A percentile compares a stretch with the other conserved stretches of the same genome.
Conservation (phyloP, 129 eudicot genomes). For the Flaveria sonorensis region DNA sequence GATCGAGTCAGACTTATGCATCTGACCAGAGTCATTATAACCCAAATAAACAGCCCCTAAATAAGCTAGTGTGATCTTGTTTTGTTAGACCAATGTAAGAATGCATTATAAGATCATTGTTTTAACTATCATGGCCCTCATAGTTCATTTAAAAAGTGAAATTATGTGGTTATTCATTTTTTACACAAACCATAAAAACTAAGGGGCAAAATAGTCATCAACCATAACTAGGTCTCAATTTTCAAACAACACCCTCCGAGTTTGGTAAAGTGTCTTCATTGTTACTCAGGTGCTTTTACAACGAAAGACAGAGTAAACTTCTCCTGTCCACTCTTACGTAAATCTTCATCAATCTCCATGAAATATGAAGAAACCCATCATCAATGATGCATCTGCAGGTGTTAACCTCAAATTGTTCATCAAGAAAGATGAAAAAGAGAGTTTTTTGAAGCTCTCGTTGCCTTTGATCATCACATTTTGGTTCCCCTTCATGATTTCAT, state of each 20-base stretch:
- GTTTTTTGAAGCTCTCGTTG: conserved; percentile 51
- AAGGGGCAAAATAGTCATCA: background rate
- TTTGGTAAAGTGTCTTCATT: background rate
- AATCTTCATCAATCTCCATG: conserved; percentile 21
- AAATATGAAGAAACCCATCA: conserved; percentile 55
- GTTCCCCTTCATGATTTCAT: conserved; percentile 65
- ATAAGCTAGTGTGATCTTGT: too few relatives aligned
- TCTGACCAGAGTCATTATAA: too few relatives aligned
- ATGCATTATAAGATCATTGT: too few relatives aligned
- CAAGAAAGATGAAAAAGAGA: conserved; percentile 36
- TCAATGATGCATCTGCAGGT: conserved; percentile 26
- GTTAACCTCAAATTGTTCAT: conserved; percentile 37
- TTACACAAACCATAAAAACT: background rate
- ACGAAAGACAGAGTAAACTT: conserved; percentile 32
- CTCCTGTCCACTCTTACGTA: conserved; percentile 35
- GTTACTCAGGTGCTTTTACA: background rate
- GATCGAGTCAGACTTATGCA: too few relatives aligned
- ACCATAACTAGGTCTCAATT: background rate
- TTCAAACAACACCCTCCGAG: conserved; percentile 2
- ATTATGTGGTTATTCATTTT: background rate
- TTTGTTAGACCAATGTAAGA: too few relatives aligned
- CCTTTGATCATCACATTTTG: conserved; percentile 67
- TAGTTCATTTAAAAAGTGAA: too few relatives aligned
- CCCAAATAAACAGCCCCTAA: too few relatives aligned
- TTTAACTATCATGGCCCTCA: too few relatives aligned